Conservation (phyloP, 1,284 basidiomycete genomes). For the Phlebopus sp. region DNA sequence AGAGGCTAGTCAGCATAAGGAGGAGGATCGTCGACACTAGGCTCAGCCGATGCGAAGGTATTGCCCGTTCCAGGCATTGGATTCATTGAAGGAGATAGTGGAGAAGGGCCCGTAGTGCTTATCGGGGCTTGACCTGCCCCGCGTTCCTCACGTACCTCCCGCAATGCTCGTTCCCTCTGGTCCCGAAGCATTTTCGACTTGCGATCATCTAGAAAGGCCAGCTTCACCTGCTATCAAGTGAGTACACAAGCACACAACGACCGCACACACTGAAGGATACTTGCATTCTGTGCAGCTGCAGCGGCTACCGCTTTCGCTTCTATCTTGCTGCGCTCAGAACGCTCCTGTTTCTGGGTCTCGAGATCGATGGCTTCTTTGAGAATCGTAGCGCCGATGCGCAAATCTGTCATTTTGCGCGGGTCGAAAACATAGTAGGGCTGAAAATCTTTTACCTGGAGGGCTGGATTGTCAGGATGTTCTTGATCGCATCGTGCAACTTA, state of each 20-base stretch:
- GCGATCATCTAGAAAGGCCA: conserved; percentile 74
- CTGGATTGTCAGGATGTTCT: not conserved
- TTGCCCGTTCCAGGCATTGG: conserved; percentile 25
- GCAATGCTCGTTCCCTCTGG: conserved; percentile 52
- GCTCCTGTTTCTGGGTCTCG: conserved; percentile 53
- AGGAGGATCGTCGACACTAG: conserved; percentile 19
- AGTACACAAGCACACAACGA: not conserved
- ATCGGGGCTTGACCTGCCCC: not conserved
- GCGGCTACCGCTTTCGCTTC: conserved; percentile 56
- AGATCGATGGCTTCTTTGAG: conserved; percentile 58
- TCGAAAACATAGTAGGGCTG: conserved; percentile 69
- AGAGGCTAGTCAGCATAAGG: conserved; percentile 21
- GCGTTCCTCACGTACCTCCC: conserved; percentile 34
- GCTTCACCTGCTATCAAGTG: conserved; percentile 50
- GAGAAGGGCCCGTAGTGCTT: not conserved
- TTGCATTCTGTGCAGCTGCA: conserved; percentile 52
- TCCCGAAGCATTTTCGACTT: conserved; percentile 51
- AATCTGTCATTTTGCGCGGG: conserved; percentile 46
- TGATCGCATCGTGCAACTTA: conserved; percentile 23
- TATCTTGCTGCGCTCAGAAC: conserved; percentile 41
- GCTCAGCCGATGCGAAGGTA: conserved; percentile 14
- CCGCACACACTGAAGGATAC: conserved; percentile 1
- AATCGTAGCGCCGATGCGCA: conserved; percentile 61
- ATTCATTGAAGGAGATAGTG: not conserved
- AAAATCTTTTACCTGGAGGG: conserved; percentile 43